A percentile compares a stretch with the other conserved stretches of the same genome.
phyloP scores from a whole-genome alignment of 2,329 filamentous ascomycete species.

The Claviceps pazoutovae region DNA sequence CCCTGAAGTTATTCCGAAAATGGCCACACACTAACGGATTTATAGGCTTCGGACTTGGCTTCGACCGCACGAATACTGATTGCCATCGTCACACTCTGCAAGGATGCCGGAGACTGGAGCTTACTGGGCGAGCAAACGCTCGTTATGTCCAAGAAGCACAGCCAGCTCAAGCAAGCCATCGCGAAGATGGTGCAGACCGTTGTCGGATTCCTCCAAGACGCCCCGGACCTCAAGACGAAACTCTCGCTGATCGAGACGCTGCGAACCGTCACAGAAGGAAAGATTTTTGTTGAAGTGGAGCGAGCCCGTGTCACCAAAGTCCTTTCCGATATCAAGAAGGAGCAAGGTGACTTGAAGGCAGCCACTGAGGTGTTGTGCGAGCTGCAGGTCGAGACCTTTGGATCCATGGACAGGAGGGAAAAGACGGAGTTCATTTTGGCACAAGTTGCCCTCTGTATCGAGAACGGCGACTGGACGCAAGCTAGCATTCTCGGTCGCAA shows the following conservation, averaged over 20 bases:
- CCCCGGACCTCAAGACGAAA: slow-evolving; percentile 76
- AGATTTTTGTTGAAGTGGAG: slow-evolving; percentile 99
- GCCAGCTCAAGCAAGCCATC: slow-evolving; percentile 96
- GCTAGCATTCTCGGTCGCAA: slow-evolving; percentile 87
- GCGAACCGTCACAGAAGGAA: slow-evolving; percentile 93
- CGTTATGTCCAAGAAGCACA: slow-evolving; percentile 97
- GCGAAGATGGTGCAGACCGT: slow-evolving; percentile 98
- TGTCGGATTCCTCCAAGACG: slow-evolving; percentile 80
- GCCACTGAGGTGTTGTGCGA: slow-evolving; percentile 92
- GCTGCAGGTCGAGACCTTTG: slow-evolving; percentile 96
- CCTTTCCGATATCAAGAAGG: slow-evolving; percentile 93
- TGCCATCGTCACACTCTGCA: slow-evolving; percentile 85
- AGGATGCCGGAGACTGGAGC: slow-evolving; percentile 83
- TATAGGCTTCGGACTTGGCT: slow-evolving; percentile 80
- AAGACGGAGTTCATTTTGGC: slow-evolving; percentile 98
- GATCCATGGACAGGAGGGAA: slow-evolving; percentile 90
- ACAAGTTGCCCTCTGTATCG: slow-evolving; percentile 88
- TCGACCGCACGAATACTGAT: slow-evolving; percentile 84
- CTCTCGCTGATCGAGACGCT: slow-evolving; percentile 88
- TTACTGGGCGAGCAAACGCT: slow-evolving; percentile 93
- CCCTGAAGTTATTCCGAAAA: slow-evolving; percentile 7
- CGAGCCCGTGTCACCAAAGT: slow-evolving; percentile 89
- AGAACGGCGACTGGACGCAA: slow-evolving; percentile 92
- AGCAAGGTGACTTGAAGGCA: slow-evolving; percentile 79
- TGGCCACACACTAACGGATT: slow-evolving; percentile 7